Percentiles rank a stretch among this genome's conserved stretches.
These are phyloP conservation scores for Huntiella bhutanensis DNA, from an alignment of 2,329 filamentous ascomycete species.

Conservation along the genomic window DNA sequence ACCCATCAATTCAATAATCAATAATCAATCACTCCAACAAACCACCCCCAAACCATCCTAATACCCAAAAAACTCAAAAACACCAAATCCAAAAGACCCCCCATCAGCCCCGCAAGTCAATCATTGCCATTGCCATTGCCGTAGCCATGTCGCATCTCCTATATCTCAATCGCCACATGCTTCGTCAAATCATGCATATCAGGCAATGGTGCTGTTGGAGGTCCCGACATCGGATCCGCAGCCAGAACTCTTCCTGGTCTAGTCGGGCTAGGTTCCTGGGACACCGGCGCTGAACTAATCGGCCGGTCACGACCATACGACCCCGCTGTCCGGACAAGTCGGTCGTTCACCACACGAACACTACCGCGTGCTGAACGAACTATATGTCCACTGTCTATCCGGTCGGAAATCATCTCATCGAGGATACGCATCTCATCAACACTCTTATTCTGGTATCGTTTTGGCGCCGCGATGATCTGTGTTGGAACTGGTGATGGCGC, in stretches of 20 bases:
- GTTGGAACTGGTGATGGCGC: slow-evolving; percentile 15
- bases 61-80: background rate
- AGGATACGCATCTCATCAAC: slow-evolving; percentile 91
- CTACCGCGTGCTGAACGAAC: slow-evolving; percentile 49
- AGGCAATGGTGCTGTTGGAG: slow-evolving; percentile 1
- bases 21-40: too few relatives aligned
- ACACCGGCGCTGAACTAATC: slow-evolving; percentile 3
- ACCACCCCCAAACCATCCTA: too few relatives aligned
- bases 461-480: slow-evolving; percentile 14
- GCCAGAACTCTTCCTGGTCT: background rate
- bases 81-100: background rate
- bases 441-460: slow-evolving; percentile 39
- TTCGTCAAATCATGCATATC: slow-evolving; percentile 3
- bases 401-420: slow-evolving; percentile 89
- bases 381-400: slow-evolving; percentile 57
- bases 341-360: slow-evolving; percentile 25
- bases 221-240: background rate
- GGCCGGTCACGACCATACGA: slow-evolving; percentile 3
- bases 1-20: too few relatives aligned
- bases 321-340: slow-evolving; percentile 5
- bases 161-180: slow-evolving; percentile 6
- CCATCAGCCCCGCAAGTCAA: background rate
- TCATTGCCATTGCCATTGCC: background rate
- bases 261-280: slow-evolving; percentile 7
- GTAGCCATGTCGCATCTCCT: background rate